Evolutionary conservation across 129 eudicot species (phyloP).

Genomic region (Gnaphalium uliginosum): DNA sequence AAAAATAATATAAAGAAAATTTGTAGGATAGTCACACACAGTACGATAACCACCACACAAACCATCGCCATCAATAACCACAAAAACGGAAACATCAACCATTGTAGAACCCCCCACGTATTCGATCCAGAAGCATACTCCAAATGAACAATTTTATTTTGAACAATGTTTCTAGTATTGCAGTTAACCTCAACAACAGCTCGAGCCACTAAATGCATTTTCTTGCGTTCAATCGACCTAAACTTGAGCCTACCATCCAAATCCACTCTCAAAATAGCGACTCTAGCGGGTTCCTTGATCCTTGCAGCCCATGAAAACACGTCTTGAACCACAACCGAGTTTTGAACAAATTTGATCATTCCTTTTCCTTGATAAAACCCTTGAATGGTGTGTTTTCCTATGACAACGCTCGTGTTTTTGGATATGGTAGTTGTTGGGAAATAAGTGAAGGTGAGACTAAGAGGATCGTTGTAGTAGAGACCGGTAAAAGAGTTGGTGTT

Average conservation of each 20-base stretch:
- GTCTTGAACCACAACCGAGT: neutral
- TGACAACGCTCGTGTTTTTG: neutral
- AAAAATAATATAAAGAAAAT: too few species aligned
- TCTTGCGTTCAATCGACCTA: neutral
- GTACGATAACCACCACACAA: too few species aligned
- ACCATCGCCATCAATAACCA: too few species aligned
- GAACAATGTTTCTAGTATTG: neutral
- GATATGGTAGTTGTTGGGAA: neutral
- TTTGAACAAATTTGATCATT: neutral
- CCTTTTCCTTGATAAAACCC: neutral
- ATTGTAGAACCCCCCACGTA: neutral
- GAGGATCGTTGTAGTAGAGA: too few species aligned
- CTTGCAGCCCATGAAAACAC: neutral
- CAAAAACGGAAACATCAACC: neutral
- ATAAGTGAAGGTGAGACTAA: too few species aligned
- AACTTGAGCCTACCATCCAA: neutral
- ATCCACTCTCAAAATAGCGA: neutral
- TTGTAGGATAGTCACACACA: too few species aligned
- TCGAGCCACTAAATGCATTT: too few species aligned
- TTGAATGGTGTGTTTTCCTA: neutral
- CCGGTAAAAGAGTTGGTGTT: too few species aligned
- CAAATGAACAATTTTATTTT: neutral
- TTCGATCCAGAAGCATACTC: constrained; percentile 12
- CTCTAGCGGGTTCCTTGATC: neutral
- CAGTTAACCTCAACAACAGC: too few species aligned